These are phyloP conservation scores for Leccinum olivaceopallidum DNA, from an alignment of 768 basidiomycete genomes.

Conservation along the genomic window DNA sequence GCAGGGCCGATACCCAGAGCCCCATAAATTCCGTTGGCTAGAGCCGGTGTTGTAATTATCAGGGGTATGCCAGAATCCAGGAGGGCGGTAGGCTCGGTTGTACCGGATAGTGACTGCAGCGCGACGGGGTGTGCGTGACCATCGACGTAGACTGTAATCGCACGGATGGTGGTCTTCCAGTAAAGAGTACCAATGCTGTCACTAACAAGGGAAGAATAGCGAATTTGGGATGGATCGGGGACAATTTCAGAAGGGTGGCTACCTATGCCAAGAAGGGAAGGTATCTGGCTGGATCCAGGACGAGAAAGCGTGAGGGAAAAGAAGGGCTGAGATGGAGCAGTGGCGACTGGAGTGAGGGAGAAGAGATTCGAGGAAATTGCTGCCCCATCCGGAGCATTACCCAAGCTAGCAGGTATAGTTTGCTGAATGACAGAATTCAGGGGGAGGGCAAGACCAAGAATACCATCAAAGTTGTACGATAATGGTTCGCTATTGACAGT, in stretches of 20 bases:
- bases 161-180: slow-evolving; percentile 63
- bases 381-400: slow-evolving; percentile 62
- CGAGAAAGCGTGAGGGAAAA: slow-evolving; percentile 67
- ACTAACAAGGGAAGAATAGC: slow-evolving; percentile 48
- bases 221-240: slow-evolving; percentile 49
- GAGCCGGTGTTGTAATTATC: slow-evolving; percentile 57
- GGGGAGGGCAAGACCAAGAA: slow-evolving; percentile 77
- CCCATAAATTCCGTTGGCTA: slow-evolving; percentile 80
- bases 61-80: slow-evolving; percentile 70
- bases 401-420: slow-evolving; percentile 47
- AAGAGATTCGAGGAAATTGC: slow-evolving; percentile 70
- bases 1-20: slow-evolving; percentile 63
- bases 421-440: slow-evolving; percentile 65
- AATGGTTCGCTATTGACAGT: slow-evolving; percentile 59
- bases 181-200: slow-evolving; percentile 45
- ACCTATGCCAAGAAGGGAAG: slow-evolving; percentile 69
- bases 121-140: slow-evolving; percentile 41
- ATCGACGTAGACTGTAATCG: slow-evolving; percentile 60
- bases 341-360: slow-evolving; percentile 53
- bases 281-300: slow-evolving; percentile 58
- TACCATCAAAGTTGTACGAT: slow-evolving; percentile 55
- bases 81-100: slow-evolving; percentile 59
- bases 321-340: slow-evolving; percentile 62
- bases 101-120: slow-evolving; percentile 43
- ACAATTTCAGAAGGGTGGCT: slow-evolving; percentile 58